Evolutionary conservation across 2,329 filamentous ascomycete species (phyloP), one percentile per base, ranked within the genome.

Genomic region (Aureobasidium sp.): DNA sequence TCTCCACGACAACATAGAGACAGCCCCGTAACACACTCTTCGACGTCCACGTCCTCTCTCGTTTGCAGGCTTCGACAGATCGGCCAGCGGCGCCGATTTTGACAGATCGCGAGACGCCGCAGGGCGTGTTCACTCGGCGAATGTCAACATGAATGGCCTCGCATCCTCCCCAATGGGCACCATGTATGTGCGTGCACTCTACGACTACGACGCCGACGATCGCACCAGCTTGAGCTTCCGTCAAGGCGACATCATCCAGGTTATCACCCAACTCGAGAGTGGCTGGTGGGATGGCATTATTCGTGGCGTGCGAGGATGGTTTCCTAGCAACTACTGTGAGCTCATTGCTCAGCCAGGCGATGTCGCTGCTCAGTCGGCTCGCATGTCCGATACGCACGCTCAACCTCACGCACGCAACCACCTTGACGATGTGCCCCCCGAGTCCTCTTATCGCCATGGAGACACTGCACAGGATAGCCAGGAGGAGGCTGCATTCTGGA

Each of bases 281-380:
- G 94, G 94, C 62, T 99, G 94, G 94, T 99, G 94, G 94, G 94
- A 99, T 78, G 94, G 94, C 53, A 91, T 99, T 62, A 96, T 99
- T 74, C 94, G 97, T 71, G 91, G 92, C 63, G 89, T 96, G 68
- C 87, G 94, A 73, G 94, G 94, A 73, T 99, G 94, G 94, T 99
- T 99, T 75, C 94, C 94, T 41, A 97, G 93, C 81, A 99, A 99
- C 76, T 99, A 99, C 78, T 97, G 94, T 78, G 87, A 91, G 67
- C 86, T 94, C 66, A 88, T 97, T 69, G 84, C 86, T 64, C 87
- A 86, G 69, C 83, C 88, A 56, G 88, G 90, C 68, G 89, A 95
- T 65, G 32, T 44, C 12, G 8, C 41, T 24, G 26, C 43, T 26
- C 32, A 37, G 13, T 79, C 88, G 46, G 81, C 82, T 36, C 86